phyloP scores from a whole-genome alignment of 2,329 filamentous ascomycete genomes.

The Paraphaeosphaeria minitans region DNA sequence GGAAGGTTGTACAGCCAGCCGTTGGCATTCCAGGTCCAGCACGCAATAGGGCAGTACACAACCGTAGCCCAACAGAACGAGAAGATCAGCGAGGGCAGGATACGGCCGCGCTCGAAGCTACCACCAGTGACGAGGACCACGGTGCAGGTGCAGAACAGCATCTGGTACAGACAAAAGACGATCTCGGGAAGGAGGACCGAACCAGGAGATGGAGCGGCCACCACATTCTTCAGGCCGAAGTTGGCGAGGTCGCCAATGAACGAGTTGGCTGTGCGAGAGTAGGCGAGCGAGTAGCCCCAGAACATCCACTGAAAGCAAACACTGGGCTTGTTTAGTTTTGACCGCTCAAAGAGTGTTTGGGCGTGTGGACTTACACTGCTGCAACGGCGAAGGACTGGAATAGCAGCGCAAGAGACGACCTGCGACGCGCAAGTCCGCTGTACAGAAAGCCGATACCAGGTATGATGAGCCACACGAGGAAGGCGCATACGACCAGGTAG shows the following conservation, averaged over 20 bases:
- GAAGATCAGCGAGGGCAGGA: slow-evolving; percentile 68
- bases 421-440: slow-evolving; percentile 65
- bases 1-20: slow-evolving; percentile 69
- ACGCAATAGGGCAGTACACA: slow-evolving; percentile 67
- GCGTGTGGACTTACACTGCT: slow-evolving; percentile 49
- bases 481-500: slow-evolving; percentile 63
- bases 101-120: slow-evolving; percentile 67
- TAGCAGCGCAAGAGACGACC: slow-evolving; percentile 65
- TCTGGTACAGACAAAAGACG: slow-evolving; percentile 69
- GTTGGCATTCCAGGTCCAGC: slow-evolving; percentile 71
- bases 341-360: not conserved
- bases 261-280: slow-evolving; percentile 62
- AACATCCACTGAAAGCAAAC: slow-evolving; percentile 67
- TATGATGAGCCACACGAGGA: slow-evolving; percentile 70
- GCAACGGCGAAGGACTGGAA: slow-evolving; percentile 67
- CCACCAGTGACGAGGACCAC: slow-evolving; percentile 70
- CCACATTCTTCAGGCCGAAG: slow-evolving; percentile 66
- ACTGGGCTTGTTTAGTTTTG: slow-evolving; percentile 24
- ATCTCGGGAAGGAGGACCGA: slow-evolving; percentile 65
- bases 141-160: slow-evolving; percentile 66
- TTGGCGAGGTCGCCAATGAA: slow-evolving; percentile 68
- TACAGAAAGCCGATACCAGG: slow-evolving; percentile 70
- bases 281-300: slow-evolving; percentile 68
- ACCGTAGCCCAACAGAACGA: slow-evolving; percentile 68
- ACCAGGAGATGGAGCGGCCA: slow-evolving; percentile 64